Base-by-base conservation (phyloP, 1,284 basidiomycete genomes). In the Wolfiporia cocos region DNA sequence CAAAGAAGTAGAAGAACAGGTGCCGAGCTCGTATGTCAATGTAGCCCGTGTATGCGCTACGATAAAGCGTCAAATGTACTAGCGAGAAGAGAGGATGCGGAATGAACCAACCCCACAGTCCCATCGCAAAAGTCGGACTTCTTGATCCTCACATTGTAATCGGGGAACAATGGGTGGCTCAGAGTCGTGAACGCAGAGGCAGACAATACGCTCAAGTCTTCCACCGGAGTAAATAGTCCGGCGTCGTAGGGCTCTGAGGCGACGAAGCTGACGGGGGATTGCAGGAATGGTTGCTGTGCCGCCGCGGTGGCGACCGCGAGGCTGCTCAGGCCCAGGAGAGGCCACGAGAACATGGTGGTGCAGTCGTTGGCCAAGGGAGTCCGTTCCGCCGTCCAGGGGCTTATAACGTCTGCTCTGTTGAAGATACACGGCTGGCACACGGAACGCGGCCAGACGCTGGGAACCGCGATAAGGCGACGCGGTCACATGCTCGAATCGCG, bases 1-100 rank as follows among this genome's bases (percentile, higher is more conserved):
- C 87, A 62, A 92, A 91, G 57, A 76, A 78, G 64, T 73, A 74
- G 70, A 89, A 92, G 68, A 91, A 92, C 23, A 91, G 61, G 49
- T 85, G 82, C 32, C 81, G 72, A 9, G 82, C 79, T 49, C 78
- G 71, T 33, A 77, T 73, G 44, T 86, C 84, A 39, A 86, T 81
- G 57, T 82, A 81, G 19, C 76, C 76, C 1, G 70, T 69, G 49
- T 46, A 50, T 17, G 43, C n/a, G 5, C 45, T 46, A 19, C 6
- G 17, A n/a, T n/a, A n/a, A n/a, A n/a, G n/a, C 12, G 18, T 32
- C 20, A 19, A 4, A 42, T 37, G 7, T 17, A 22, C 10, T 19
- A 26, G 32, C 15, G 4, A 24, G 11, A 5, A 35, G 14, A 19
- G 18, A n/a, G 18, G 32, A 34, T 19, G 15, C 15, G 30, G 22